A percentile compares a stretch with the other conserved stretches of the same genome.
Conservation (phyloP, 1,139 yeast species). For the Suhomyces choctaworum region DNA sequence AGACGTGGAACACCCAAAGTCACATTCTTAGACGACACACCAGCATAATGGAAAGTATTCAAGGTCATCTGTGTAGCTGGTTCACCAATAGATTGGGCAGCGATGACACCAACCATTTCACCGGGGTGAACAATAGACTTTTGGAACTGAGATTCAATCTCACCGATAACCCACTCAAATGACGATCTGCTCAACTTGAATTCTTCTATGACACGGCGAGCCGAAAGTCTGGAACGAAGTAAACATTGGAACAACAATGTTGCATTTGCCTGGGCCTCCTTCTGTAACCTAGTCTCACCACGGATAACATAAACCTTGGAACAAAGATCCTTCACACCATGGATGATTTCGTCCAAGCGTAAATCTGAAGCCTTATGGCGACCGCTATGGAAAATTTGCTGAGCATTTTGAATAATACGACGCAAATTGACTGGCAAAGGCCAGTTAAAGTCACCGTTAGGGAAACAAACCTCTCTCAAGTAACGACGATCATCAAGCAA, state of each 20-base stretch:
- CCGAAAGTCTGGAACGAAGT: constrained; percentile 86
- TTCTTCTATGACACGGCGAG: constrained; percentile 90
- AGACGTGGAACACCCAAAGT: constrained; percentile 99
- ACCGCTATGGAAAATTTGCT: constrained; percentile 93
- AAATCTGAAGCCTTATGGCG: constrained; percentile 88
- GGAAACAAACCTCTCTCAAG: constrained; percentile 77
- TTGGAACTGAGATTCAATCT: constrained; percentile 89
- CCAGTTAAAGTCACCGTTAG: constrained; percentile 95
- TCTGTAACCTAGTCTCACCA: constrained; percentile 70
- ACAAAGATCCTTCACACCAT: constrained; percentile 70
- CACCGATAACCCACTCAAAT: constrained; percentile 95
- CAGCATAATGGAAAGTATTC: constrained; percentile 99
- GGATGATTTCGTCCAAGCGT: constrained; percentile 76
- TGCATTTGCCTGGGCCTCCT: constrained; percentile 92
- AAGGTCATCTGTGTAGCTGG: constrained; percentile 99
- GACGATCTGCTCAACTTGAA: constrained; percentile 82
- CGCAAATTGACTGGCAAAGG: constrained; percentile 96
- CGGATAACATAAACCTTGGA: constrained; percentile 73
- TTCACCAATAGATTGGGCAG: constrained; percentile 99
- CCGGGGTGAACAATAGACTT: constrained; percentile 96
- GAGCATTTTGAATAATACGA: constrained; percentile 96
- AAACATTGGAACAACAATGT: constrained; percentile 87
- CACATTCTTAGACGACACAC: constrained; percentile 98
- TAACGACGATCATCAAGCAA: constrained; percentile 73
- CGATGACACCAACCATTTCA: constrained; percentile 99